Percentiles rank a stretch among this genome's conserved stretches.
Evolutionary conservation across 768 basidiomycete species (phyloP).

Genomic region (Leccinum sublutescens): DNA sequence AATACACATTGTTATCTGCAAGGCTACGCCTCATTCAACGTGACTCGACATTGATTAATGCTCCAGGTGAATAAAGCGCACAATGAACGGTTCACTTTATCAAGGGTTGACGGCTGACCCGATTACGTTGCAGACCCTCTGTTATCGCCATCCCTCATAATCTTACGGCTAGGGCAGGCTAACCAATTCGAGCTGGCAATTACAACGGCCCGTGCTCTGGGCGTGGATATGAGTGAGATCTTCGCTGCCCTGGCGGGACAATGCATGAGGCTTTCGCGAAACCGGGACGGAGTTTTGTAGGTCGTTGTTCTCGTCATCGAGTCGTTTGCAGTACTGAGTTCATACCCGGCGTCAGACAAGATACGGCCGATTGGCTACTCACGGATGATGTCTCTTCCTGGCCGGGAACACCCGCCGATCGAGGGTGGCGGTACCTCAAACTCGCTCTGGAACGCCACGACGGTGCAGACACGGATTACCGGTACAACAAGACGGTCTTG

Average conservation of each 20-base stretch:
- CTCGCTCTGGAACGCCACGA: constrained; percentile 79
- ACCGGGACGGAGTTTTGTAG: constrained; percentile 59
- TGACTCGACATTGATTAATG: constrained; percentile 59
- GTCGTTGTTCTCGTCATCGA: constrained; percentile 21
- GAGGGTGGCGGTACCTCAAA: constrained; percentile 88
- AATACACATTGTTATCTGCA: constrained; percentile 72
- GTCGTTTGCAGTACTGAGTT: neutral
- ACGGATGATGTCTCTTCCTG: constrained; percentile 80
- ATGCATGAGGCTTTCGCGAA: constrained; percentile 73
- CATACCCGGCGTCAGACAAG: constrained; percentile 46
- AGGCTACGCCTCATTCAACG: constrained; percentile 71
- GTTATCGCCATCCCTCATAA: constrained; percentile 59
- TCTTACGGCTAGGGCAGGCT: constrained; percentile 74
- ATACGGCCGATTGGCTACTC: constrained; percentile 79
- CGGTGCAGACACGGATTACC: constrained; percentile 61
- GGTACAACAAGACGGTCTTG: constrained; percentile 72
- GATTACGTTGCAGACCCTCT: constrained; percentile 45
- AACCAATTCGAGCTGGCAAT: constrained; percentile 81
- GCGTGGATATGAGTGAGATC: constrained; percentile 84
- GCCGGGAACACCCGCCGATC: constrained; percentile 75
- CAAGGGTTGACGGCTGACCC: constrained; percentile 14
- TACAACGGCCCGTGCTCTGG: constrained; percentile 67
- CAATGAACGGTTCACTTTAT: constrained; percentile 10
- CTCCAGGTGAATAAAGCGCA: constrained; percentile 54
- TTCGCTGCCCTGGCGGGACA: constrained; percentile 76